These are phyloP conservation scores for Hypholoma fasciculare DNA, from an alignment of 768 basidiomycete genomes.

Conservation along the genomic window DNA sequence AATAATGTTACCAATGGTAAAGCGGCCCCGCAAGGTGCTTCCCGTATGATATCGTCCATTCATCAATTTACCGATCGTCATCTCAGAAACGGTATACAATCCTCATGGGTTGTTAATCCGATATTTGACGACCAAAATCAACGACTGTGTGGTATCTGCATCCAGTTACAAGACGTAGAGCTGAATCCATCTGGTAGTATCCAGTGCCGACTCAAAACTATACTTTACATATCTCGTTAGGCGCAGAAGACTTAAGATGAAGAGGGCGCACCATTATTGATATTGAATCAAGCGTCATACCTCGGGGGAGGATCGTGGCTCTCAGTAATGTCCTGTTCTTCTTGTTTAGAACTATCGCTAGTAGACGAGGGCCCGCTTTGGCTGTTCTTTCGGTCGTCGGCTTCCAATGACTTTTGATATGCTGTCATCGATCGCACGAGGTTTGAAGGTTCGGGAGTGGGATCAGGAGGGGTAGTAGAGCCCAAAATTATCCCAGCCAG, in stretches of 20 bases:
- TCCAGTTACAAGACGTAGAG: not conserved
- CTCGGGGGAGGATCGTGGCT: constrained; percentile 20
- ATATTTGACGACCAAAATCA: constrained; percentile 11
- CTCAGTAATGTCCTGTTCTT: constrained; percentile 2
- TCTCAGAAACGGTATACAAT: not conserved
- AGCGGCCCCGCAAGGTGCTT: not conserved
- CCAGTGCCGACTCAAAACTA: not conserved
- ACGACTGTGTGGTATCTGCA: constrained; percentile 1
- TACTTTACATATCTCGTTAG: no score
- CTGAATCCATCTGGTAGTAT: not conserved
- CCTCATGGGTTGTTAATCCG: constrained; percentile 6
- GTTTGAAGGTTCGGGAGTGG: constrained; percentile 7
- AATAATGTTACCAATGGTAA: not conserved
- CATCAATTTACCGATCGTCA: not conserved
- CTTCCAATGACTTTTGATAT: constrained; percentile 27
- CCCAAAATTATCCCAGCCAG: not conserved
- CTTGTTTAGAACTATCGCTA: constrained; percentile 3
- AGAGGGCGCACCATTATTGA: no score
- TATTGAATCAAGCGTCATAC: constrained; percentile 13
- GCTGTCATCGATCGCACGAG: constrained; percentile 22
- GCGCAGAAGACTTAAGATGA: no score
- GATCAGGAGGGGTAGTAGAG: not conserved
- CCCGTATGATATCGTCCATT: not conserved
- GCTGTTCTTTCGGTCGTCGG: constrained; percentile 13
- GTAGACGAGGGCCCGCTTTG: constrained; percentile 2